A percentile compares a stretch with the other conserved stretches of the same genome.
These are phyloP conservation scores for Malassezia vespertilionis DNA, from an alignment of 1,284 basidiomycete species.

Conservation along the genomic window DNA sequence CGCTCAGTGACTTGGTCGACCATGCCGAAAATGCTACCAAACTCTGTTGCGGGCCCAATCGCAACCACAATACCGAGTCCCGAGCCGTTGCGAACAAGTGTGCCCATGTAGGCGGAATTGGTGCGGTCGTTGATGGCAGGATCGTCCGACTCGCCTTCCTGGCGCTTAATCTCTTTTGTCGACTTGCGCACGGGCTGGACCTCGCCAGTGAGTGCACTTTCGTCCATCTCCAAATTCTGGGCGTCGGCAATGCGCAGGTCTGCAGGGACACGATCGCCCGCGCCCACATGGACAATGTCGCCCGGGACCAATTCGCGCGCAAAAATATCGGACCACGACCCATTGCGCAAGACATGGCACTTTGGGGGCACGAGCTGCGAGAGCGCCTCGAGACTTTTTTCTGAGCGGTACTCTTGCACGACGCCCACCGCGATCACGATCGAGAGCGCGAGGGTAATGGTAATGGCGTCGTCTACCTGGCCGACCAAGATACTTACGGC, in stretches of 20 bases:
- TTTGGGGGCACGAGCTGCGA: constrained; percentile 94
- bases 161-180: constrained; percentile 46
- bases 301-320: constrained; percentile 92
- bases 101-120: constrained; percentile 93
- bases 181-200: constrained; percentile 69
- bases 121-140: constrained; percentile 65
- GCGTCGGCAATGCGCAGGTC: constrained; percentile 72
- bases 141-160: not conserved
- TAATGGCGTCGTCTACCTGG: constrained; percentile 83
- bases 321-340: constrained; percentile 55
- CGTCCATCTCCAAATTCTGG: constrained; percentile 81
- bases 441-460: constrained; percentile 81
- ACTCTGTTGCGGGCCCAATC: constrained; percentile 79
- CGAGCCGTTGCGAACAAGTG: constrained; percentile 78
- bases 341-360: constrained; percentile 74
- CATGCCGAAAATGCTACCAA: constrained; percentile 93
- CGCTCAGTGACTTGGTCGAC: constrained; percentile 94
- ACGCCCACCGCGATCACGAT: constrained; percentile 93
- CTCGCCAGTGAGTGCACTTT: constrained; percentile 88
- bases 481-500: constrained; percentile 78
- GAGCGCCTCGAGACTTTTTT: constrained; percentile 83
- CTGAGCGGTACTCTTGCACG: constrained; percentile 85
- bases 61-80: constrained; percentile 81
- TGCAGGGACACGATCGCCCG: constrained; percentile 82
- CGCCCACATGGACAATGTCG: constrained; percentile 75